A percentile compares a stretch with the other conserved stretches of the same genome.
phyloP scores from a whole-genome alignment of 352 stramenopile species.

The Pythium rishiriense region DNA sequence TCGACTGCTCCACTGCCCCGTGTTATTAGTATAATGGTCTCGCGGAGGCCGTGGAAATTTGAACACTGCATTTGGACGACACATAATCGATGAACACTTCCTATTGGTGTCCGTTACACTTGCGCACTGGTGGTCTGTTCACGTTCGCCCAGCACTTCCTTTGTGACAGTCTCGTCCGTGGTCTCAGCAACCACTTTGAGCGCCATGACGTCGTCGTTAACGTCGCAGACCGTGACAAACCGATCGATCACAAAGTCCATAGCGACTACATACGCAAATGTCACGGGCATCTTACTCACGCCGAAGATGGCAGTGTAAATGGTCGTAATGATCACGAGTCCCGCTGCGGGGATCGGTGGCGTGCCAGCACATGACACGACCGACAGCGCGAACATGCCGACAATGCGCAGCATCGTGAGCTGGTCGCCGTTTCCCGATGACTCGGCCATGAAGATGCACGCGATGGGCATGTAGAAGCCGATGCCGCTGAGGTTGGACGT shows the following conservation, averaged over 20 bases:
- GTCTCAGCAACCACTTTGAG: slow-evolving; percentile 25
- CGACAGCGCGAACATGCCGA: slow-evolving; percentile 59
- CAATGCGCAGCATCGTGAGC: slow-evolving; percentile 43
- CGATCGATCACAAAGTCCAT: slow-evolving; percentile 64
- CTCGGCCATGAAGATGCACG: slow-evolving; percentile 63
- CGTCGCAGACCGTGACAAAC: slow-evolving; percentile 62
- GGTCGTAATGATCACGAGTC: slow-evolving; percentile 25
- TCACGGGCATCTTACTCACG: slow-evolving; percentile 36
- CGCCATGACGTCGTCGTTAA: slow-evolving; percentile 38
- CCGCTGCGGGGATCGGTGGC: slow-evolving; percentile 49
- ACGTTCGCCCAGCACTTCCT: slow-evolving; percentile 36
- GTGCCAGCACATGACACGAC: slow-evolving; percentile 51
- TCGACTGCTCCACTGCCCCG: too few species aligned
- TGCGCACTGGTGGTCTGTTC: neutral
- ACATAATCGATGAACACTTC: neutral
- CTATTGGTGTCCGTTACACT: neutral
- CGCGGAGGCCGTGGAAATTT: too few species aligned
- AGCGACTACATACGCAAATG: slow-evolving; percentile 37
- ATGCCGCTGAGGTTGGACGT: slow-evolving; percentile 56
- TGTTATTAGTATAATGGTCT: too few species aligned
- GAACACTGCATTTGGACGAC: too few species aligned
- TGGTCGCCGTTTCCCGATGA: slow-evolving; percentile 54
- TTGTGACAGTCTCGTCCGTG: slow-evolving; percentile 14
- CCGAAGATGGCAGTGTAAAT: slow-evolving; percentile 20
- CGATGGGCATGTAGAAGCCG: slow-evolving; percentile 63